Evolutionary conservation across 441 rosid genomes (phyloP).

Genomic region (Gossypium davidsonii): DNA sequence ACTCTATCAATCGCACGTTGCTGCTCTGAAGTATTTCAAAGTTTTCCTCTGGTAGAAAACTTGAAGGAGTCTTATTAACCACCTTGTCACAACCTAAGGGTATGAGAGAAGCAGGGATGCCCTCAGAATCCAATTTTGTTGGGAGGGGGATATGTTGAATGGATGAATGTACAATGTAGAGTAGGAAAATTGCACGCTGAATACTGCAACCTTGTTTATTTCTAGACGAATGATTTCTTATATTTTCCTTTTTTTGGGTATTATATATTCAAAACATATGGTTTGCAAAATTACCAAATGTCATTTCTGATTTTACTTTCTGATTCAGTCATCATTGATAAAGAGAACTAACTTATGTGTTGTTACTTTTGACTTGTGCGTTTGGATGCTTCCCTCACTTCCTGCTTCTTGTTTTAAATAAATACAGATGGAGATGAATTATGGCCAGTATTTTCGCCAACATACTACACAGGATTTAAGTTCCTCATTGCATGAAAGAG

Average conservation of each 20-base stretch:
- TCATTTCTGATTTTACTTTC: conserved; percentile 2
- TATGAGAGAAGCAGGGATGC: neutral
- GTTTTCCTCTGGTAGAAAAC: neutral
- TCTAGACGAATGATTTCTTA: neutral
- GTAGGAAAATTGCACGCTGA: neutral
- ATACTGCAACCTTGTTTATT: neutral
- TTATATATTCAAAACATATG: neutral
- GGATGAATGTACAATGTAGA: neutral
- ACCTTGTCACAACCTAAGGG: too few species aligned
- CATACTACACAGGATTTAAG: conserved; percentile 23
- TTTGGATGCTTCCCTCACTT: neutral
- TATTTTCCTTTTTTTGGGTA: neutral
- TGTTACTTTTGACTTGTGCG: neutral
- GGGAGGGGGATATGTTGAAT: neutral
- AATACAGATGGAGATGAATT: conserved; percentile 26
- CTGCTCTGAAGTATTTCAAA: neutral
- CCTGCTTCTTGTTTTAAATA: neutral
- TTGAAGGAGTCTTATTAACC: neutral
- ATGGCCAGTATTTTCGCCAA: conserved; percentile 20
- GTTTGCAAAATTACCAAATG: neutral
- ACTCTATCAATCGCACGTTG: neutral
- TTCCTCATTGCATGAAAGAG: conserved; percentile 20
- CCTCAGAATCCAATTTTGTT: neutral
- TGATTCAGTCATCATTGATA: neutral
- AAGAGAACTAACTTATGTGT: neutral